Conservation (phyloP, 345 rosid genomes). For the Diplotaxis tenuifolia region DNA sequence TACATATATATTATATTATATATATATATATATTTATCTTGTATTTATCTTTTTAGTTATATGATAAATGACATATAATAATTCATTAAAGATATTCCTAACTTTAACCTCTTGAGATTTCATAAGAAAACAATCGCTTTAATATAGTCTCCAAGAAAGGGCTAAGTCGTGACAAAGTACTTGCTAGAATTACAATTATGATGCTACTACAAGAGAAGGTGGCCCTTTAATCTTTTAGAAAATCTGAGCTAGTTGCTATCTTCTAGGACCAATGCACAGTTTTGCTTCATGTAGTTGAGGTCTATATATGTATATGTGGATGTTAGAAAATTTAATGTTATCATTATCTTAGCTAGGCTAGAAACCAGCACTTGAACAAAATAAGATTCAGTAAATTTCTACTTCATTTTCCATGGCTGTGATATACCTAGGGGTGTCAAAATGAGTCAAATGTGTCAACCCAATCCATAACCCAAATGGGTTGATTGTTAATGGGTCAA, state of each 20-base stretch:
- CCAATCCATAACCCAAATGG: no score
- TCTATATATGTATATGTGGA: neutral
- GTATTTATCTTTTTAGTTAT: no score
- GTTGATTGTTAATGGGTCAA: no score
- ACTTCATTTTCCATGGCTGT: no score
- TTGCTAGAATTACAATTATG: conserved; percentile 56
- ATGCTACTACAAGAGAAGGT: conserved; percentile 64
- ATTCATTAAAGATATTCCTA: no score
- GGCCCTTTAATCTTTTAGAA: conserved; percentile 20
- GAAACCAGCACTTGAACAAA: neutral
- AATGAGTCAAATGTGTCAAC: no score
- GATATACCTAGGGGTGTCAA: no score
- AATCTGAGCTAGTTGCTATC: neutral
- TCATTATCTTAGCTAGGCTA: neutral
- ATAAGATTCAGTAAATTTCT: neutral
- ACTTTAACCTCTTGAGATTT: no score
- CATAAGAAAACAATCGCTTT: no score
- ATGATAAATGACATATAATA: no score
- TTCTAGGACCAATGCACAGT: neutral
- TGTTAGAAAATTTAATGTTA: neutral
- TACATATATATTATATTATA: no score
- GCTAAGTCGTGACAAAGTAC: conserved; percentile 54
- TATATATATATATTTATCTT: no score
- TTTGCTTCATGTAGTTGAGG: neutral
- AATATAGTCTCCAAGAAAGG: conserved; percentile 88